Evolutionary conservation across 306 rosid genomes (phyloP).

Genomic region (Begonia masoniana): DNA sequence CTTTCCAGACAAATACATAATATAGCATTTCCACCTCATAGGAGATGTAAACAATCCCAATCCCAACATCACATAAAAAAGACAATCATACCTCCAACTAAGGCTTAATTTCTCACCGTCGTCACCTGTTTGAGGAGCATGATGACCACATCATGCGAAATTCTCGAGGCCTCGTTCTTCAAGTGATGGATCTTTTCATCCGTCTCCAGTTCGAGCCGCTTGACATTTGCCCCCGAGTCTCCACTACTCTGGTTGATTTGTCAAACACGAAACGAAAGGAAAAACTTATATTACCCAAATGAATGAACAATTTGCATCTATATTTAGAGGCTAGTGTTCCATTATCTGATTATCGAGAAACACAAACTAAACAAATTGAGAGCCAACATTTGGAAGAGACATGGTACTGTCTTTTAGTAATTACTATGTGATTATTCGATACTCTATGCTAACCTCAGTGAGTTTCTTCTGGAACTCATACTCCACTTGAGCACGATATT

Average conservation of each 20-base stretch:
- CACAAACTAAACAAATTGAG: no score
- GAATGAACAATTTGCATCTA: no score
- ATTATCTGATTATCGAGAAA: no score
- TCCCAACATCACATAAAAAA: constrained; percentile 8
- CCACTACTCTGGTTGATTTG: constrained; percentile 56
- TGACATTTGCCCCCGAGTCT: constrained; percentile 92
- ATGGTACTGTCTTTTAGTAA: no score
- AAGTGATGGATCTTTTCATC: constrained; percentile 52
- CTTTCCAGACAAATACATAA: no score
- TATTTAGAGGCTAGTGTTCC: no score
- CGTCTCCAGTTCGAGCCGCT: constrained; percentile 85
- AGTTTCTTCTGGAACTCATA: constrained; percentile 67
- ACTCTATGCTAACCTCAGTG: constrained; percentile 34
- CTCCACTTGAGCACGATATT: constrained; percentile 74
- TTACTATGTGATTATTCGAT: not conserved
- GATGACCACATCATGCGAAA: constrained; percentile 53
- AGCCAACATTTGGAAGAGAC: no score
- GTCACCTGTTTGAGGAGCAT: constrained; percentile 81
- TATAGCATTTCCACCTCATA: no score
- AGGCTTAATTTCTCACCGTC: constrained; percentile 46
- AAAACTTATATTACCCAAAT: no score
- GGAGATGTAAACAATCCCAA: not conserved
- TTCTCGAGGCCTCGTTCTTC: constrained; percentile 45
- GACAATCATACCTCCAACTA: constrained; percentile 15
- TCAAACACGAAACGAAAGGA: not conserved